These are phyloP conservation scores for Iberis pinnata DNA, from an alignment of 345 rosid genomes.

Conservation along the genomic window DNA sequence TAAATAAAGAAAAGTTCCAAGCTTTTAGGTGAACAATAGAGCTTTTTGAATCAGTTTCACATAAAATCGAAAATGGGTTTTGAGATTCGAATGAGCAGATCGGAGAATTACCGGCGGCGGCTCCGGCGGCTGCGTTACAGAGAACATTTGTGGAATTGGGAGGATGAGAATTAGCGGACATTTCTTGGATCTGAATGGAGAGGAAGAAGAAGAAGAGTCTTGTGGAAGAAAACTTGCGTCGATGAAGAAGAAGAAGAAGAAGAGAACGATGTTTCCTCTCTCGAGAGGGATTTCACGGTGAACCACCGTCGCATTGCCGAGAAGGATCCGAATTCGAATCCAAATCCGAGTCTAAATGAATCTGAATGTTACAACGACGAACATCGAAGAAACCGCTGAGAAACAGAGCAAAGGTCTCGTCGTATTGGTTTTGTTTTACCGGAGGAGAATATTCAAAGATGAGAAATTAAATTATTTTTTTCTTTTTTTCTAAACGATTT, in stretches of 20 bases:
- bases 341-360: slow-evolving; percentile 4
- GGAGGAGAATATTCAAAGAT: slow-evolving; percentile 7
- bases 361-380: slow-evolving; percentile 8
- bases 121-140: slow-evolving; percentile 89
- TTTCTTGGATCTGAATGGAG: slow-evolving; percentile 22
- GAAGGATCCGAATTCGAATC: neutral
- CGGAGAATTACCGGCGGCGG: slow-evolving; percentile 58
- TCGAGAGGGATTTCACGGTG: slow-evolving; percentile 51
- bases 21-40: neutral
- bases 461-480: neutral
- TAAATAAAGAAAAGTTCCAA: slow-evolving; percentile 28
- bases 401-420: slow-evolving; percentile 19
- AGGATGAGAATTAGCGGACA: slow-evolving; percentile 54
- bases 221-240: slow-evolving; percentile 4
- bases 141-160: slow-evolving; percentile 49
- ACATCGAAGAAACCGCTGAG: slow-evolving; percentile 7
- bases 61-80: no score
- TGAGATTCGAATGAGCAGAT: neutral
- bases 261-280: slow-evolving; percentile 43
- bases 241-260: slow-evolving; percentile 23
- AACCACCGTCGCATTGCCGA: slow-evolving; percentile 80
- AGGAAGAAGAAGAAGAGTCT: neutral
- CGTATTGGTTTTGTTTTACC: slow-evolving; percentile 8
- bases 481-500: no score
- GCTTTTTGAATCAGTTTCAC: no score